phyloP scores from a whole-genome alignment of 768 basidiomycete species.

The Phaeotremella skinneri region DNA sequence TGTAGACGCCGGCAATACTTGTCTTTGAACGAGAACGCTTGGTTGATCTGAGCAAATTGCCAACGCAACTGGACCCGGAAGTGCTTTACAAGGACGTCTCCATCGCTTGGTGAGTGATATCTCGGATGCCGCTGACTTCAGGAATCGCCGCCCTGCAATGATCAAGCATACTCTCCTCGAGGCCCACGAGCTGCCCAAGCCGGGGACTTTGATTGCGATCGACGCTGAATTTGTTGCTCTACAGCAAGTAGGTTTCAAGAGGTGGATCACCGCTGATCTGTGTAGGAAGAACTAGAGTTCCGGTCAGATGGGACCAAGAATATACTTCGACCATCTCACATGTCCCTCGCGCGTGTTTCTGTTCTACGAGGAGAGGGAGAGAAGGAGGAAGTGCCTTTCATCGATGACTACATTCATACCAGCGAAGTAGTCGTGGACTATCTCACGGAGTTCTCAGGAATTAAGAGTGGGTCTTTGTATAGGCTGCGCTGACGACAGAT shows the following conservation, averaged over 20 bases:
- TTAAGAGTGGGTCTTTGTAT: slow-evolving; percentile 65
- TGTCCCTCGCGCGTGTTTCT: slow-evolving; percentile 90
- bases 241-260: slow-evolving; percentile 66
- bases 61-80: slow-evolving; percentile 65
- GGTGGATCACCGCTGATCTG: slow-evolving; percentile 1
- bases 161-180: slow-evolving; percentile 76
- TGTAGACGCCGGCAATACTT: slow-evolving; percentile 67
- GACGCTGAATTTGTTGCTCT: slow-evolving; percentile 98
- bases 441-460: slow-evolving; percentile 93
- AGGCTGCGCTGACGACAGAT: slow-evolving; percentile 56
- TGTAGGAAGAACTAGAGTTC: slow-evolving; percentile 88
- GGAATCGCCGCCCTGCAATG: slow-evolving; percentile 68
- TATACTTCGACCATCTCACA: slow-evolving; percentile 82
- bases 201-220: slow-evolving; percentile 86
- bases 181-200: slow-evolving; percentile 72
- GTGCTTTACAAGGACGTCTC: slow-evolving; percentile 84
- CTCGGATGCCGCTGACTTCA: slow-evolving; percentile 47
- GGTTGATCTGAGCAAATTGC: slow-evolving; percentile 67
- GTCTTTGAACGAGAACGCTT: slow-evolving; percentile 70
- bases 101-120: slow-evolving; percentile 66
- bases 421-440: slow-evolving; percentile 95
- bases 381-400: slow-evolving; percentile 81
- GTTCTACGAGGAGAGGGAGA: slow-evolving; percentile 82
- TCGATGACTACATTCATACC: slow-evolving; percentile 97
- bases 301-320: slow-evolving; percentile 93